Conservation (phyloP, 208 protist genomes). For the Crithidia bombi region DNA sequence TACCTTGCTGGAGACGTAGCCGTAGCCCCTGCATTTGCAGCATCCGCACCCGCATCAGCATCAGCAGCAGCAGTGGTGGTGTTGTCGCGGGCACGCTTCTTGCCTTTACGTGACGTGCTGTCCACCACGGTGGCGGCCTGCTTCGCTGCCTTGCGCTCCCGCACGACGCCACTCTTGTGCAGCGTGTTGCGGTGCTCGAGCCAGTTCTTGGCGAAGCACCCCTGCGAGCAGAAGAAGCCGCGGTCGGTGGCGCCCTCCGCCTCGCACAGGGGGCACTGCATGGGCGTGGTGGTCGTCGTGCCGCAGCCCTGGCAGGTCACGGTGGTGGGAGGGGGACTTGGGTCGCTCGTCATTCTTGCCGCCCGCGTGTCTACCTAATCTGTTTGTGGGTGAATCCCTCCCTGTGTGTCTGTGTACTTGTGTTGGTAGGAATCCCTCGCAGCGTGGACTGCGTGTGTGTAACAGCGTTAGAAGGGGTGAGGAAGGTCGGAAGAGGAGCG, state of each 20-base stretch:
- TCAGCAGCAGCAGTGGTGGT: constrained; percentile 2
- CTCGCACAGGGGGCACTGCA: constrained; percentile 89
- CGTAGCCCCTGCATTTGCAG: not conserved
- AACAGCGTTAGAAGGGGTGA: no score
- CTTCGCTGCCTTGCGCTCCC: constrained; percentile 34
- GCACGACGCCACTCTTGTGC: constrained; percentile 74
- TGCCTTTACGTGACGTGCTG: constrained; percentile 10
- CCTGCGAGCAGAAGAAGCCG: constrained; percentile 87
- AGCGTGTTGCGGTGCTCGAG: constrained; percentile 67
- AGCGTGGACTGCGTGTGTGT: no score
- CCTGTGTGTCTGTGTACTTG: not conserved
- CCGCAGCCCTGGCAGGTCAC: constrained; percentile 66
- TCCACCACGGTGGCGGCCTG: constrained; percentile 7
- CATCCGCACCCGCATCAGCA: not conserved
- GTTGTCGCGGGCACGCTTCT: constrained; percentile 32
- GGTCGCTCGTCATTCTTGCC: not conserved
- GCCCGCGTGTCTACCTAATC: no score
- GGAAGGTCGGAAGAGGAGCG: no score
- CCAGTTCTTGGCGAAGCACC: constrained; percentile 87
- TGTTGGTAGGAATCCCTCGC: no score
- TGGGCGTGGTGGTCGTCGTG: constrained; percentile 38
- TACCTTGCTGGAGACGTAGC: not conserved
- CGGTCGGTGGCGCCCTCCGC: constrained; percentile 55
- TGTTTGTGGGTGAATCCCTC: no score
- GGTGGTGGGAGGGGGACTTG: not conserved